A percentile compares a stretch with the other conserved stretches of the same genome.
phyloP scores from a whole-genome alignment of 2,329 filamentous ascomycete species.

The Pyrenochaeta sp. region DNA sequence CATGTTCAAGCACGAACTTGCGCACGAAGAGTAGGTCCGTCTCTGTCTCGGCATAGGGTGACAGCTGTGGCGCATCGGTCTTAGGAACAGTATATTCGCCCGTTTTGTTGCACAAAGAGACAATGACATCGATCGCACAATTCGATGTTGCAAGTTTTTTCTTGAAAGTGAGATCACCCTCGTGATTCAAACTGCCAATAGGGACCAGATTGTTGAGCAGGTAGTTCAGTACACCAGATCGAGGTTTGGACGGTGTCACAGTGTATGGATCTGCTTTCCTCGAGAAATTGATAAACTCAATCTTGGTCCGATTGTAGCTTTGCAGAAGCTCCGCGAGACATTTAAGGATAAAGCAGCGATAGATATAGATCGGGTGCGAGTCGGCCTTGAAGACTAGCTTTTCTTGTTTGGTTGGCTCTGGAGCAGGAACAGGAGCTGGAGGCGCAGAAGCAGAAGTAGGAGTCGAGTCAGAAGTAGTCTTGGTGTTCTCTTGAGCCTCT shows the following conservation, averaged over 20 bases:
- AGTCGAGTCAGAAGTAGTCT: constrained; percentile 15
- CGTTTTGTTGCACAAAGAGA: constrained; percentile 87
- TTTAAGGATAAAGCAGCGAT: constrained; percentile 92
- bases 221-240: constrained; percentile 92
- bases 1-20: constrained; percentile 92
- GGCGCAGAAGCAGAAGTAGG: constrained; percentile 11
- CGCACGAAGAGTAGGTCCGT: constrained; percentile 89
- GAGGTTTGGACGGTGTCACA: constrained; percentile 90
- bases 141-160: constrained; percentile 86
- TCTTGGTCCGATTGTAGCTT: constrained; percentile 92
- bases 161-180: constrained; percentile 79
- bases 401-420: constrained; percentile 55
- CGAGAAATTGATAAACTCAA: constrained; percentile 99
- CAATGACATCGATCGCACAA: constrained; percentile 86
- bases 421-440: constrained; percentile 13
- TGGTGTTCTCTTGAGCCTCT: constrained; percentile 12
- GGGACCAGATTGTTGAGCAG: constrained; percentile 81
- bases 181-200: constrained; percentile 70
- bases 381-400: constrained; percentile 88
- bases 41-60: constrained; percentile 72
- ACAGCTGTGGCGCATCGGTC: constrained; percentile 28
- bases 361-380: constrained; percentile 95
- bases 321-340: constrained; percentile 89
- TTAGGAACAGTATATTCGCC: constrained; percentile 74
- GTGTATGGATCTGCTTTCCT: constrained; percentile 85